phyloP scores from a whole-genome alignment of 1,284 basidiomycete genomes.

The Apiotrichum laibachii region DNA sequence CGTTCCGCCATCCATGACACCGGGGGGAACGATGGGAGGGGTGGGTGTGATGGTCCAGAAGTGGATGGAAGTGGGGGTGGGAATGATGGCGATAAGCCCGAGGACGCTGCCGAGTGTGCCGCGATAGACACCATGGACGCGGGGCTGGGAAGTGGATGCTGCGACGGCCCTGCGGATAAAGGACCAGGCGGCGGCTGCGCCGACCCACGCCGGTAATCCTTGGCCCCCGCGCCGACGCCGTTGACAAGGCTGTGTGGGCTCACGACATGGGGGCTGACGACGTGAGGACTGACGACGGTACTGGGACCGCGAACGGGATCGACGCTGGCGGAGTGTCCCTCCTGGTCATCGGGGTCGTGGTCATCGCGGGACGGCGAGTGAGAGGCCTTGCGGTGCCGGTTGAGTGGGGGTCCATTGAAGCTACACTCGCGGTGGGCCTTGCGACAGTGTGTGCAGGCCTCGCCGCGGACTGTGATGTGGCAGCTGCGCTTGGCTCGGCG shows the following conservation, averaged over 20 bases:
- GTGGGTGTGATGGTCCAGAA: neutral
- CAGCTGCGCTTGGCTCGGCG: slow-evolving; percentile 23
- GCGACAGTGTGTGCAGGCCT: slow-evolving; percentile 22
- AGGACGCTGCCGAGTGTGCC: neutral
- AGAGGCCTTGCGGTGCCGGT: slow-evolving; percentile 19
- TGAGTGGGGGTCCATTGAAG: slow-evolving; percentile 20
- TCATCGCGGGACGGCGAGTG: neutral
- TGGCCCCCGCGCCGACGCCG: neutral
- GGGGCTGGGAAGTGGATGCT: neutral
- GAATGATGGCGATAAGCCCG: neutral
- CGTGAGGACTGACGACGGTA: neutral
- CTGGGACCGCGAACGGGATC: neutral
- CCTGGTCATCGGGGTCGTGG: neutral
- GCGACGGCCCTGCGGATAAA: neutral
- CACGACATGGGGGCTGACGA: neutral
- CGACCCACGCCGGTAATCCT: no score
- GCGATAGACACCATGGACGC: neutral
- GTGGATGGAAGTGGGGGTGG: no score
- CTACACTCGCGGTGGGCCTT: slow-evolving; percentile 15
- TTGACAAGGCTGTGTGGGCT: no score
- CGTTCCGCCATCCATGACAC: slow-evolving; percentile 13
- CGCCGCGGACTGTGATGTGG: slow-evolving; percentile 19
- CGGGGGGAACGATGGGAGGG: neutral
- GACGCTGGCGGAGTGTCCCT: neutral
- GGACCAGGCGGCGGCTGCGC: neutral